Evolutionary conservation across 805 yeast species (phyloP).

Genomic region (Kodamaea nitidulidarum): DNA sequence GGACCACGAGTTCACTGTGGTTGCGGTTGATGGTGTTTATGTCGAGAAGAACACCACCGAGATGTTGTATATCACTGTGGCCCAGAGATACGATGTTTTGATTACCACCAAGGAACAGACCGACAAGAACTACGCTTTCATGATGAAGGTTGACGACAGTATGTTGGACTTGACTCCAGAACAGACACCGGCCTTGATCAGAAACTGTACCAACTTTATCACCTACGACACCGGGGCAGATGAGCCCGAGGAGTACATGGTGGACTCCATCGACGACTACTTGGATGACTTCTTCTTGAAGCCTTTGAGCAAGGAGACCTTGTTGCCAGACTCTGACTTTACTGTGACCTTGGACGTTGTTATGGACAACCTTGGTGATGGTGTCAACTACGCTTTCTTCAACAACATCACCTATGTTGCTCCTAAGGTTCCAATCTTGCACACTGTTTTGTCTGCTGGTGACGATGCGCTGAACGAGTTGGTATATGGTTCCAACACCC

Average conservation of each 20-base stretch:
- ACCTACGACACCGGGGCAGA: conserved; percentile 48
- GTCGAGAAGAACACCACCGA: conserved; percentile 71
- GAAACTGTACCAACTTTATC: conserved; percentile 75
- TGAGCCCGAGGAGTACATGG: conserved; percentile 37
- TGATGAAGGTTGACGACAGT: conserved; percentile 72
- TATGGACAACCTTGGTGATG: conserved; percentile 83
- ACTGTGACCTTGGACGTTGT: conserved; percentile 65
- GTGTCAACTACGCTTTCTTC: conserved; percentile 95
- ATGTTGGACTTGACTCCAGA: conserved; percentile 79
- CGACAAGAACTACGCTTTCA: conserved; percentile 69
- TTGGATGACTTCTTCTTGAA: conserved; percentile 37
- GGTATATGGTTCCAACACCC: conserved; percentile 77
- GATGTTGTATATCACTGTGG: conserved; percentile 76
- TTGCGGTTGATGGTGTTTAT: conserved; percentile 89
- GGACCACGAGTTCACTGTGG: conserved; percentile 79
- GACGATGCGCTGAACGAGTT: conserved; percentile 47
- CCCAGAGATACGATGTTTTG: conserved; percentile 86
- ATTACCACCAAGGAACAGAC: conserved; percentile 65
- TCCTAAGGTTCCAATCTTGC: conserved; percentile 84
- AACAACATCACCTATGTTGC: conserved; percentile 73
- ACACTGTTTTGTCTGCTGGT: conserved; percentile 74
- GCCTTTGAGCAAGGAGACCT: conserved; percentile 32
- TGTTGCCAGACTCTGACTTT: conserved; percentile 64
- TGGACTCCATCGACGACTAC: conserved; percentile 43
- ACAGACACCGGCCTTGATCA: conserved; percentile 51